Conservation (phyloP, 2,329 filamentous ascomycete genomes). For the Cryphonectria nitschkei region DNA sequence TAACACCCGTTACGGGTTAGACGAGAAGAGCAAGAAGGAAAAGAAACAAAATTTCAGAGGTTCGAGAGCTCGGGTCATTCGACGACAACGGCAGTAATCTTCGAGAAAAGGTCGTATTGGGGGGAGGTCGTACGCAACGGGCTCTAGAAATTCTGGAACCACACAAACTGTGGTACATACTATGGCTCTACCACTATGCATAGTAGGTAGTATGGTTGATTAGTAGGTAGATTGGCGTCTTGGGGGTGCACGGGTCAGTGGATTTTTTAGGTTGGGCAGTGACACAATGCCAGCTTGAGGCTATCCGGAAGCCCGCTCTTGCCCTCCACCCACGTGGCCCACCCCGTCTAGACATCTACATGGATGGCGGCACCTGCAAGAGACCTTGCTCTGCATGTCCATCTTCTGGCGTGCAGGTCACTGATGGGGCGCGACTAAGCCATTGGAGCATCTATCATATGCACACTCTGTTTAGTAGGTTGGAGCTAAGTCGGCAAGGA, state of each 20-base stretch:
- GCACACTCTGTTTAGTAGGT: not conserved
- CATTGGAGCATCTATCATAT: not conserved
- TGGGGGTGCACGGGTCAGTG: not conserved
- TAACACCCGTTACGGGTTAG: not conserved
- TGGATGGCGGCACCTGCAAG: conserved; percentile 6
- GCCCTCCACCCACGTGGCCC: conserved; percentile 15
- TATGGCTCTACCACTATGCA: not conserved
- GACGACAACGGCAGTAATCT: not conserved
- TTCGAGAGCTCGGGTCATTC: not conserved
- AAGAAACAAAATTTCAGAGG: not conserved
- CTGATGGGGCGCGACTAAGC: conserved; percentile 2
- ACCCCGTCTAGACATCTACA: not conserved
- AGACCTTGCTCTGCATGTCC: conserved; percentile 10
- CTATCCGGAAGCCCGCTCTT: conserved; percentile 3
- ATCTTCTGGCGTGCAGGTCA: conserved; percentile 3
- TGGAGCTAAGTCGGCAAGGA: not conserved
- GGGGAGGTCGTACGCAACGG: not conserved
- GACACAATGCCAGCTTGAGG: not conserved
- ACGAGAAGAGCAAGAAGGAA: not conserved
- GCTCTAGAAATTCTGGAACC: not conserved
- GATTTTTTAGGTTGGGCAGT: not conserved
- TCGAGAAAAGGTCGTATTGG: not conserved
- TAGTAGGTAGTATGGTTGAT: not conserved
- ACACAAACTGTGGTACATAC: not conserved
- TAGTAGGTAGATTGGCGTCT: not conserved